Conservation (phyloP, 768 basidiomycete species). For the Cystobasidium onofrii region DNA sequence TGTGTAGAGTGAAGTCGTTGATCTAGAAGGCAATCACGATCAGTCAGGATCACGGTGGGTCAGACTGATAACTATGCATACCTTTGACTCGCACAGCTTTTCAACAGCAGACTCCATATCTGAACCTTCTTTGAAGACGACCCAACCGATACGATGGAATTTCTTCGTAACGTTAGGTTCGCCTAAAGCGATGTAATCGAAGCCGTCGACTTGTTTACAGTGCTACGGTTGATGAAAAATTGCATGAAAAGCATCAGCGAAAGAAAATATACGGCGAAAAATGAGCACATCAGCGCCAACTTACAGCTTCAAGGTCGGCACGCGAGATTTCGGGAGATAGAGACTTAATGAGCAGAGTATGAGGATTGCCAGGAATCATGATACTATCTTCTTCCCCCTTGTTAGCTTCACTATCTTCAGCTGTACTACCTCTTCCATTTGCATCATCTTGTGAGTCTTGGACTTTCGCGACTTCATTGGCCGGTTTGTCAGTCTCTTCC, state of each 20-base stretch:
- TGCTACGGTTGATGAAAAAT: slow-evolving; percentile 54
- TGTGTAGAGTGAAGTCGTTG: slow-evolving; percentile 87
- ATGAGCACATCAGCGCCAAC: too few relatives aligned
- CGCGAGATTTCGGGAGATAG: slow-evolving; percentile 31
- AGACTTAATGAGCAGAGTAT: slow-evolving; percentile 34
- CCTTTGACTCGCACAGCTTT: slow-evolving; percentile 77
- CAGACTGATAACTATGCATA: too few relatives aligned
- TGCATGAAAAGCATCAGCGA: not conserved
- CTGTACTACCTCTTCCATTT: not conserved
- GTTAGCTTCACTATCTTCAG: not conserved
- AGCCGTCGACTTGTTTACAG: slow-evolving; percentile 68
- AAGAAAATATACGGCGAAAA: not conserved
- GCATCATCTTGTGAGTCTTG: not conserved
- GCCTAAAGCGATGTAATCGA: slow-evolving; percentile 76
- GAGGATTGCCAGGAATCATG: slow-evolving; percentile 24
- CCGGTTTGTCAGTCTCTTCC: slow-evolving; percentile 10
- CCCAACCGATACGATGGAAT: slow-evolving; percentile 91
- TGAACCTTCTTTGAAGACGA: slow-evolving; percentile 72
- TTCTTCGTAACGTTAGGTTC: slow-evolving; percentile 88
- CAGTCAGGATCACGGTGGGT: too few relatives aligned
- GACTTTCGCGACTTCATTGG: slow-evolving; percentile 8
- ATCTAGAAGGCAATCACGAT: too few relatives aligned
- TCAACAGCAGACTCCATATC: slow-evolving; percentile 67
- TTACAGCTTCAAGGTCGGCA: slow-evolving; percentile 35
- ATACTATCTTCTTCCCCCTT: slow-evolving; percentile 31